Conservation (phyloP, 177 flowering plant genomes). For the Vitis hybrid region DNA sequence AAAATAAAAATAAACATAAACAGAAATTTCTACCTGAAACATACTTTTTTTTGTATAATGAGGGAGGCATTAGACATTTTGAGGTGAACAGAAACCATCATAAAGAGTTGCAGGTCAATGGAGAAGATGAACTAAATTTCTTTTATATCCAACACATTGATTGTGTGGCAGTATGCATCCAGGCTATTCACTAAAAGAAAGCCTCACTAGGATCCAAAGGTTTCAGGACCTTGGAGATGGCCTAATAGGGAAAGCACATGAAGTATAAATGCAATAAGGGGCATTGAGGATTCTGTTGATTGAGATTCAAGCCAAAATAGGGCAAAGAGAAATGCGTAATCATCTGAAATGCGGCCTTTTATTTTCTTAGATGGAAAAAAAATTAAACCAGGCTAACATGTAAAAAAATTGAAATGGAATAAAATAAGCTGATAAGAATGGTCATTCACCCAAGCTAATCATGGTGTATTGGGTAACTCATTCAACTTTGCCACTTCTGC, state of each 20-base stretch:
- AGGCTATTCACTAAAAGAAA: not conserved
- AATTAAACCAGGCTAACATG: not conserved
- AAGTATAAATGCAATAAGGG: no score
- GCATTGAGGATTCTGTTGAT: no score
- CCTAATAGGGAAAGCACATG: not conserved
- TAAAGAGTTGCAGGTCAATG: no score
- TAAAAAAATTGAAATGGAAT: not conserved
- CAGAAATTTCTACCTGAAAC: no score
- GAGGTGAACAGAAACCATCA: no score
- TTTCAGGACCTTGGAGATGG: not conserved
- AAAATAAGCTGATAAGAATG: not conserved
- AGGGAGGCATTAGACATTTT: no score
- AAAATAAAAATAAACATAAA: no score
- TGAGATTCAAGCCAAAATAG: no score
- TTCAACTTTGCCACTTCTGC: not conserved
- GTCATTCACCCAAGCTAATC: not conserved
- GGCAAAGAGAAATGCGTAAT: no score
- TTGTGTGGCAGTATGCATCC: not conserved
- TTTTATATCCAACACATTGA: no score
- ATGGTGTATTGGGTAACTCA: not conserved
- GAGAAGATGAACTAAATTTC: no score
- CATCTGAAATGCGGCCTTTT: not conserved
- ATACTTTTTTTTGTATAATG: no score
- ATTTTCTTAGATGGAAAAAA: not conserved
- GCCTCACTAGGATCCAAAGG: not conserved